Evolutionary conservation across 257 asterid species (phyloP).

Genomic region (Linderniella brevidens): DNA sequence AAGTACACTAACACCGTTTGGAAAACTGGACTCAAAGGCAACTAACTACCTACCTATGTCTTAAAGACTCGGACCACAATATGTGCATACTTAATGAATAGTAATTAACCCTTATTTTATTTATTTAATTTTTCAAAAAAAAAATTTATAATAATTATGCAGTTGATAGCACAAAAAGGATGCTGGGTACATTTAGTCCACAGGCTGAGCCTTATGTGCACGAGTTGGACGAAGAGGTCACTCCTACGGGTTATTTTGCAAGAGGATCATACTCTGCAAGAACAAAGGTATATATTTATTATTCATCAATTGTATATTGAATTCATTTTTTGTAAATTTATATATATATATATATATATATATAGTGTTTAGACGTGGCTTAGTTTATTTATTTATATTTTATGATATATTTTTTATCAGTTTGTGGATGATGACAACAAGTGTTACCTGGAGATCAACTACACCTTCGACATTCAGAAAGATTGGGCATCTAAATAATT

Average conservation of each 20-base stretch:
- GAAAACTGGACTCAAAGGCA: not conserved
- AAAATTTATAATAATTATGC: not conserved
- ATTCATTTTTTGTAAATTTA: not conserved
- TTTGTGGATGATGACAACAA: slow-evolving; percentile 57
- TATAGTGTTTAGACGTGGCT: not conserved
- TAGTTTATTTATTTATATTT: no score
- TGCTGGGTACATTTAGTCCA: slow-evolving; percentile 20
- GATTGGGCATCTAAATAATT: slow-evolving; percentile 25
- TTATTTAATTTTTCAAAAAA: no score
- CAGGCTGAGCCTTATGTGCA: slow-evolving; percentile 13
- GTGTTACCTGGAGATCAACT: slow-evolving; percentile 65
- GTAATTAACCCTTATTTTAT: no score
- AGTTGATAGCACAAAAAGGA: slow-evolving; percentile 14
- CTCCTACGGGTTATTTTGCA: slow-evolving; percentile 14
- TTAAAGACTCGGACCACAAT: no score
- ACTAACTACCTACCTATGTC: not conserved
- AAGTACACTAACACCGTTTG: not conserved
- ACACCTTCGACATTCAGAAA: slow-evolving; percentile 57
- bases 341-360: no score
- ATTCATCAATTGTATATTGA: not conserved
- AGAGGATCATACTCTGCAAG: slow-evolving; percentile 18
- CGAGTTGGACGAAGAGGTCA: slow-evolving; percentile 15
- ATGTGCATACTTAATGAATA: no score
- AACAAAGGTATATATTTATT: slow-evolving; percentile 11
- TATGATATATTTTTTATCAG: slow-evolving; percentile 19